Conservation (phyloP, 768 basidiomycete species). For the Macrolepiota dolichaula region DNA sequence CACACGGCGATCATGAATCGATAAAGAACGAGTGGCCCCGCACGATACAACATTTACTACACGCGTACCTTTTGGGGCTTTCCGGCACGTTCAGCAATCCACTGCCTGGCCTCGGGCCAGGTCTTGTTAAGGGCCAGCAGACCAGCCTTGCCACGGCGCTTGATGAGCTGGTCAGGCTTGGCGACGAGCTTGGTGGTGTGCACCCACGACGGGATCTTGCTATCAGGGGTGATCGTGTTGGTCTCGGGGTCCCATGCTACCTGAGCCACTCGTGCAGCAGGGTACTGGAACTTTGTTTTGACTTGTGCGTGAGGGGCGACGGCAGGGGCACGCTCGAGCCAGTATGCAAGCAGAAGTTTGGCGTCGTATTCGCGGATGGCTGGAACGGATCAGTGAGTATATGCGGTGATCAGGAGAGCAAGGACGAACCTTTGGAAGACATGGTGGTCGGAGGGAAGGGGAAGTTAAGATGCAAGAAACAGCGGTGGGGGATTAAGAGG, state of each 20-base stretch:
- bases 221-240: conserved; percentile 46
- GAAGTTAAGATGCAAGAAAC: conserved; percentile 14
- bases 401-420: not conserved
- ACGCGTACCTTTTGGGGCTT: conserved; percentile 82
- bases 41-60: not conserved
- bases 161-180: conserved; percentile 98
- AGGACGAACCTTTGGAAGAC: conserved; percentile 41
- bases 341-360: conserved; percentile 96
- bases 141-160: conserved; percentile 98
- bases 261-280: conserved; percentile 80
- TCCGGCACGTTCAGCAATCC: conserved; percentile 87
- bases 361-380: conserved; percentile 97
- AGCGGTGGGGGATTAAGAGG: conserved; percentile 19
- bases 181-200: conserved; percentile 86
- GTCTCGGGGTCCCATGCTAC: conserved; percentile 78
- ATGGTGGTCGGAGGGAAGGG: conserved; percentile 28
- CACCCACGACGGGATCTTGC: conserved; percentile 74
- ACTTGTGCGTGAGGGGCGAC: conserved; percentile 58
- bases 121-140: conserved; percentile 91
- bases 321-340: conserved; percentile 87
- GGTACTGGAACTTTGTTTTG: conserved; percentile 61
- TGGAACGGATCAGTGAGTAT: conserved; percentile 17
- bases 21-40: conserved; percentile 9
- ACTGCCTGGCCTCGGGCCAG: conserved; percentile 82
- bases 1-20: conserved; percentile 4